phyloP scores from a whole-genome alignment of 306 rosid genomes.

The Adenanthera pavonina region DNA sequence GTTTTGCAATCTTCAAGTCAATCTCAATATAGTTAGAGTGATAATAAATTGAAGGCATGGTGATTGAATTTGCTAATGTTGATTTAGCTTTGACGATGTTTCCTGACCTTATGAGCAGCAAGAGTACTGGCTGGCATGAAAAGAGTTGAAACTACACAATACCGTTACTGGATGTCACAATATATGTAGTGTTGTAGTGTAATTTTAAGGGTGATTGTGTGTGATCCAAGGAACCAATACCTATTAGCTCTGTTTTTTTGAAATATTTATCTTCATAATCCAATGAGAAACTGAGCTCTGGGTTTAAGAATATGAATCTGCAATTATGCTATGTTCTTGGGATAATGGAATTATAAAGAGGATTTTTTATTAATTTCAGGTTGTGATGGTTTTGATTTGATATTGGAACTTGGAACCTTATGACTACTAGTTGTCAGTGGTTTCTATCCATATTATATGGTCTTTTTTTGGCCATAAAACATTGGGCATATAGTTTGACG shows the following conservation, averaged over 20 bases:
- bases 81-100: slow-evolving; percentile 23
- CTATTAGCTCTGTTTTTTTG: background rate
- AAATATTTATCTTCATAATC: background rate
- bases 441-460: background rate
- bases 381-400: slow-evolving; percentile 11
- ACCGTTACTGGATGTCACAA: background rate
- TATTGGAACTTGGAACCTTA: background rate
- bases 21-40: background rate
- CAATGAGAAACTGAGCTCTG: slow-evolving; percentile 15
- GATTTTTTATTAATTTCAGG: background rate
- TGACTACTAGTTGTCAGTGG: slow-evolving; percentile 13
- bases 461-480: too few relatives aligned
- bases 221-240: background rate
- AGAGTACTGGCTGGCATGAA: background rate
- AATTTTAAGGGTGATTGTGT: background rate
- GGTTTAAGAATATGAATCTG: slow-evolving; percentile 17
- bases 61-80: background rate
- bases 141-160: background rate
- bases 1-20: background rate
- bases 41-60: background rate
- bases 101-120: background rate
- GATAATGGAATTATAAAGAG: slow-evolving; percentile 14
- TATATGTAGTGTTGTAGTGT: background rate
- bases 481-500: background rate
- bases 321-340: slow-evolving; percentile 20